Evolutionary conservation across 257 asterid genomes (phyloP).

Genomic region (Anisodus tanguticus): DNA sequence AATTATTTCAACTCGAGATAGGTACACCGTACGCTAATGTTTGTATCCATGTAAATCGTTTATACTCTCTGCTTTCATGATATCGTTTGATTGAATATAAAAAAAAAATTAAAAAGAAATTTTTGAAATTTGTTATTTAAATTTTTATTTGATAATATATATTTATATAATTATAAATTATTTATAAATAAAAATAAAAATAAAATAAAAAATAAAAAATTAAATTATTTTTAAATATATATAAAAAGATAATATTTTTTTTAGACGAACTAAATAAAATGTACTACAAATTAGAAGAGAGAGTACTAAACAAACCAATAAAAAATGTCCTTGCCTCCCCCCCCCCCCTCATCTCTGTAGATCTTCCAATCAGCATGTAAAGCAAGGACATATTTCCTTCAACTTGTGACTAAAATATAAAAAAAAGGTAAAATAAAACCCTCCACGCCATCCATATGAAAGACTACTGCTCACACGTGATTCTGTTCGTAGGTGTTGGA

Average conservation of each 20-base stretch:
- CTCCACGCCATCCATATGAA: neutral
- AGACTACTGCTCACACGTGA: constrained; percentile 8
- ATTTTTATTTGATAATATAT: too few relatives aligned
- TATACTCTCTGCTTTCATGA: neutral
- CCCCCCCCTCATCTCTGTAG: neutral
- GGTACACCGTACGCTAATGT: neutral
- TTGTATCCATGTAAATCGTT: neutral
- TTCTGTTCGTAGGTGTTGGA: neutral
- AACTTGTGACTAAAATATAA: too few relatives aligned
- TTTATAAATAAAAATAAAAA: too few relatives aligned
- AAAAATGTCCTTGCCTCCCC: neutral
- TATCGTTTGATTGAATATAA: too few relatives aligned
- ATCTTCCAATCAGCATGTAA: neutral
- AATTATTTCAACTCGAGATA: neutral
- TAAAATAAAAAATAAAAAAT: too few relatives aligned
- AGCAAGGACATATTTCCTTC: neutral
- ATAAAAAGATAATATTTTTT: too few relatives aligned
- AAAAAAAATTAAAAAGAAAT: too few relatives aligned
- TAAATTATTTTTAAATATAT: too few relatives aligned
- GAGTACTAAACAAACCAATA: neutral
- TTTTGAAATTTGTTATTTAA: too few relatives aligned
- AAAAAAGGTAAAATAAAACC: neutral
- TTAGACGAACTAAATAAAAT: too few relatives aligned
- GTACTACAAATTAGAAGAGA: too few relatives aligned
- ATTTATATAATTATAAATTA: too few relatives aligned